These are phyloP conservation scores for Monosporozyma aerobia DNA, from an alignment of 805 yeast genomes.

Conservation along the genomic window DNA sequence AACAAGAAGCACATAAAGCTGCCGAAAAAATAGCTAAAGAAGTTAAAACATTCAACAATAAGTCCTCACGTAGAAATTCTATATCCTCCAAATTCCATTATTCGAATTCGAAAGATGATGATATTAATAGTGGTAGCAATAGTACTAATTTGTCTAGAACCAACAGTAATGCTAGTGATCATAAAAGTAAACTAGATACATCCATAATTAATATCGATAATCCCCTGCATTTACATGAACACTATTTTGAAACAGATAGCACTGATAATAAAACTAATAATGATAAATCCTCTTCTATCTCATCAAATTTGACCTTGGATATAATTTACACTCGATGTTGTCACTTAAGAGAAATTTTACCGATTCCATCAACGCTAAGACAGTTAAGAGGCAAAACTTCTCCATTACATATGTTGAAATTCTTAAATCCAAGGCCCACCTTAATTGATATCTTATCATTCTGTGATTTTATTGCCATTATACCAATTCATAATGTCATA, in stretches of 20 bases:
- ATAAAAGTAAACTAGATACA: background rate
- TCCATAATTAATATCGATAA: slow-evolving; percentile 44
- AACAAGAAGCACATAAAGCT: slow-evolving; percentile 64
- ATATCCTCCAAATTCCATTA: background rate
- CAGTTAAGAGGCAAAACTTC: slow-evolving; percentile 72
- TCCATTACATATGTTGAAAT: slow-evolving; percentile 61
- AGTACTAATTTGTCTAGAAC: background rate
- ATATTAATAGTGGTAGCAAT: slow-evolving; percentile 1
- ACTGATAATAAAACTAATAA: background rate
- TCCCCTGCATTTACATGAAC: slow-evolving; percentile 56
- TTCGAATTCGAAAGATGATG: background rate
- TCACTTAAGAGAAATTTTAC: slow-evolving; percentile 82
- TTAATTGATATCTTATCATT: slow-evolving; percentile 80
- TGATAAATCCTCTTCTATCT: background rate
- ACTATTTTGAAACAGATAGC: slow-evolving; percentile 37
- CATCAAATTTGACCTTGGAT: slow-evolving; percentile 36
- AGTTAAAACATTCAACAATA: slow-evolving; percentile 34
- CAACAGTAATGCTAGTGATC: background rate
- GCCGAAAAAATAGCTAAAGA: slow-evolving; percentile 65
- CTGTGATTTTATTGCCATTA: slow-evolving; percentile 78
- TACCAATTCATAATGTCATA: slow-evolving; percentile 66
- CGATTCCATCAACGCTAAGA: slow-evolving; percentile 80
- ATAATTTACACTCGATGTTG: slow-evolving; percentile 85
- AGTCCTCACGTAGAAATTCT: slow-evolving; percentile 19
- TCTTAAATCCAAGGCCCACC: slow-evolving; percentile 84